Evolutionary conservation across 2,329 filamentous ascomycete species (phyloP).

Genomic region (Clonostachys chloroleuca): DNA sequence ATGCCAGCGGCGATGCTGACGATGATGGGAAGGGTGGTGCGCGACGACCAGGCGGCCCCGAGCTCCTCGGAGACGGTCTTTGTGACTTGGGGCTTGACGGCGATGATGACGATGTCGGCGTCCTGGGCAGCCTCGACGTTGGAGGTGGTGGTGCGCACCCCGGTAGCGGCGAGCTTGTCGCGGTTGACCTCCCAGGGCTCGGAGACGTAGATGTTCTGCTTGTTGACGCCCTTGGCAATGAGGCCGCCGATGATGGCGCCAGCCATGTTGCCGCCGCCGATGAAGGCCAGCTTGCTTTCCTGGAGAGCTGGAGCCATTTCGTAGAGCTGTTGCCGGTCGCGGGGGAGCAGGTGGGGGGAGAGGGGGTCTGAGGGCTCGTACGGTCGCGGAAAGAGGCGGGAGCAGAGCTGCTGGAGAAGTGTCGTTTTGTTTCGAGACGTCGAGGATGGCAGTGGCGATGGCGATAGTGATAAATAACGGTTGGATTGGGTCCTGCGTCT

Average conservation of each 20-base stretch:
- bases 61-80: conserved; percentile 41
- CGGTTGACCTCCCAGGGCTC: conserved; percentile 50
- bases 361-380: no score
- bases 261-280: conserved; percentile 48
- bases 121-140: conserved; percentile 36
- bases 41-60: conserved; percentile 26
- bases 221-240: conserved; percentile 32
- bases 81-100: conserved; percentile 47
- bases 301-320: conserved; percentile 10
- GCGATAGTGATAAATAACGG: no score
- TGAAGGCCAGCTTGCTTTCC: conserved; percentile 26
- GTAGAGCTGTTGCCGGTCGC: no score
- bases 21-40: conserved; percentile 30
- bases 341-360: no score
- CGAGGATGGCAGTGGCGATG: no score
- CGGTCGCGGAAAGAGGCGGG: no score
- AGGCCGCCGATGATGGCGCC: conserved; percentile 46
- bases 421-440: no score
- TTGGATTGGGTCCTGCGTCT: no score
- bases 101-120: conserved; percentile 41
- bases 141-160: conserved; percentile 39
- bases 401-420: no score
- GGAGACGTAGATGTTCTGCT: conserved; percentile 39
- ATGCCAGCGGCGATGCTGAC: conserved; percentile 46
- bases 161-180: conserved; percentile 37